Conservation (phyloP, 140 eudicot species). For the Oenanthe javanica region DNA sequence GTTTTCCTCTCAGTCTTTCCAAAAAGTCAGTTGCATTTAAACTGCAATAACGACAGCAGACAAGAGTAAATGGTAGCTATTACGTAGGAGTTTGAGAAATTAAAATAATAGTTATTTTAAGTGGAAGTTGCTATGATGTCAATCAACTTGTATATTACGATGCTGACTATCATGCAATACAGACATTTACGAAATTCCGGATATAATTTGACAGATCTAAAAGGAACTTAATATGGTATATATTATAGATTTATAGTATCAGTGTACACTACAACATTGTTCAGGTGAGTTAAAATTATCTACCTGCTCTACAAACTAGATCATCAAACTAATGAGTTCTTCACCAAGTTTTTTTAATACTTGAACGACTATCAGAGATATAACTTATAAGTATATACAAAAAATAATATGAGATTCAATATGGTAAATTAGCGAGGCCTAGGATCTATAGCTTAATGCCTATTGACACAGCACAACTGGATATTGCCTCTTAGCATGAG, state of each 20-base stretch:
- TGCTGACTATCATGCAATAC: not conserved
- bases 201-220: not conserved
- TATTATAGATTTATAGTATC: not conserved
- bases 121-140: not conserved
- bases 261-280: not conserved
- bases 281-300: not conserved
- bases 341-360: not conserved
- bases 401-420: not conserved
- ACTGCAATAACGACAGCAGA: slow-evolving; percentile 31
- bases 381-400: slow-evolving; percentile 9
- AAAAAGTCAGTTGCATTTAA: slow-evolving; percentile 81
- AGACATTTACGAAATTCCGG: not conserved
- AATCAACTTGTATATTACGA: not conserved
- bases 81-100: not conserved
- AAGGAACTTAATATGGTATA: not conserved
- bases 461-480: not conserved
- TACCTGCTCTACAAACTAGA: not conserved
- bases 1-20: slow-evolving; percentile 72
- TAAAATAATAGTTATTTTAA: not conserved
- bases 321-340: not conserved
- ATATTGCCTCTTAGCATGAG: not conserved
- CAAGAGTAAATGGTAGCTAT: not conserved
- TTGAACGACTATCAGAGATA: not conserved
- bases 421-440: not conserved
- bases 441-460: not conserved